Evolutionary conservation across 179 eudicot species (phyloP).

Genomic region (Spergularia azorica): DNA sequence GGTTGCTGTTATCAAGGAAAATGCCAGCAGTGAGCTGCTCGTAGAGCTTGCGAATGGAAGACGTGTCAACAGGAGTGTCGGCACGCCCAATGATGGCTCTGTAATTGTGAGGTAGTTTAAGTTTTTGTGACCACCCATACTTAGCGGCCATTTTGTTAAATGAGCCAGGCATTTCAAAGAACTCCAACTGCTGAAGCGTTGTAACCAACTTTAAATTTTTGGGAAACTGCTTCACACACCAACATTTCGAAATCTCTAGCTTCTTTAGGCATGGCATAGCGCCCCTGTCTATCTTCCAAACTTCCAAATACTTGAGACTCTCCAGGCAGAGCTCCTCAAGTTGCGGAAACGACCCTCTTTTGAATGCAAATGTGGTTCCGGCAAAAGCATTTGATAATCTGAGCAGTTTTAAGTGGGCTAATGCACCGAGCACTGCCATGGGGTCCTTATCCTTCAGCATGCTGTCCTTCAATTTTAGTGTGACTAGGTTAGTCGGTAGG

Average conservation of each 20-base stretch:
- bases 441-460: conserved; percentile 21
- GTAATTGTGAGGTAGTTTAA: conserved; percentile 46
- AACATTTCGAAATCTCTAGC: conserved; percentile 19
- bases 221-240: conserved; percentile 30
- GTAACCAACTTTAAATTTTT: conserved; percentile 27
- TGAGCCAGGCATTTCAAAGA: conserved; percentile 6
- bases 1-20: conserved; percentile 17
- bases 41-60: conserved; percentile 38
- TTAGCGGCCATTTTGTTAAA: conserved; percentile 11
- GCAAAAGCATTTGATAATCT: background rate
- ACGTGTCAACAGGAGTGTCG: conserved; percentile 39
- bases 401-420: conserved; percentile 26
- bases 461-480: conserved; percentile 19
- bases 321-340: conserved; percentile 27
- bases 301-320: conserved; percentile 16
- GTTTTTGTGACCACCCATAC: conserved; percentile 19
- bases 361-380: conserved; percentile 13
- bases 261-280: conserved; percentile 33
- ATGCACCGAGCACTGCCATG: conserved; percentile 24
- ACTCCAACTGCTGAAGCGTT: conserved; percentile 26
- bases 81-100: conserved; percentile 45
- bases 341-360: conserved; percentile 28
- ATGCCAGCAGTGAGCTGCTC: conserved; percentile 53
- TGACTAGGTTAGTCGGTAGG: conserved; percentile 28
- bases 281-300: conserved; percentile 36